Base-by-base conservation (phyloP, 148 eudicot genomes). In the Persicaria tinctoria region DNA sequence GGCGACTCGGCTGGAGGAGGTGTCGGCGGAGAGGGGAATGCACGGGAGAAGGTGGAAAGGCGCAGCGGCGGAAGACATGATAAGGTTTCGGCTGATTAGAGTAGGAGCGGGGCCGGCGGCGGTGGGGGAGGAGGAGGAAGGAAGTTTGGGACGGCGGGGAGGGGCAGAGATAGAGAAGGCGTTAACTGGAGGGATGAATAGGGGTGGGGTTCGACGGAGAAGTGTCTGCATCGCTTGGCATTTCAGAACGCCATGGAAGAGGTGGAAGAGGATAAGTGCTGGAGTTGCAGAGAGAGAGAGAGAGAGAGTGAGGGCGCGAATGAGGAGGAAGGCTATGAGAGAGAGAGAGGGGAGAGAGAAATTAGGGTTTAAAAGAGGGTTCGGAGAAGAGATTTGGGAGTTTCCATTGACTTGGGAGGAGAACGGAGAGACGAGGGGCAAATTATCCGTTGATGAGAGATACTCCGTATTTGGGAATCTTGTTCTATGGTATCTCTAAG, bases 151-250 rank as follows among this genome's bases (percentile, higher is more conserved):
- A 75, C 1, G 66, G 70, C 44, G 75, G 78, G 47, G 68, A 78
- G 32, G 63, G 69, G 78, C 17, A 72, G 74, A 23, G 79, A 53
- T 17, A 46, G 69, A 74, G 70, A 56, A 82, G 47, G 46, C 79
- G 59, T 66, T 79, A 45, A 78, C 54, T 1, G 81, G 68, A 17
- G 76, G 63, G 66, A 79, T 70, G 20, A 71, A 57, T 27, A 80
- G 73, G 9, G 77, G 59, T 73, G 83, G 75, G 46, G 71, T 82
- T 73, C 83, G 85, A 68, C 86, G 84, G 45, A 92, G 73, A 53
- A 92, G 74, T 77, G 88, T 92, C 88, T 89, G 97, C 95, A 92
- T 92, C 53, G 62, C 83, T 82, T 32, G 13, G 88, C 88, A 83
- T 84, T 77, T 81, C 87, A 82, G 55, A 11, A 23, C 32, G 23